Percentiles rank a stretch among this genome's conserved stretches.
phyloP scores from a whole-genome alignment of 257 asterid species.

The Forsythia viridissima region DNA sequence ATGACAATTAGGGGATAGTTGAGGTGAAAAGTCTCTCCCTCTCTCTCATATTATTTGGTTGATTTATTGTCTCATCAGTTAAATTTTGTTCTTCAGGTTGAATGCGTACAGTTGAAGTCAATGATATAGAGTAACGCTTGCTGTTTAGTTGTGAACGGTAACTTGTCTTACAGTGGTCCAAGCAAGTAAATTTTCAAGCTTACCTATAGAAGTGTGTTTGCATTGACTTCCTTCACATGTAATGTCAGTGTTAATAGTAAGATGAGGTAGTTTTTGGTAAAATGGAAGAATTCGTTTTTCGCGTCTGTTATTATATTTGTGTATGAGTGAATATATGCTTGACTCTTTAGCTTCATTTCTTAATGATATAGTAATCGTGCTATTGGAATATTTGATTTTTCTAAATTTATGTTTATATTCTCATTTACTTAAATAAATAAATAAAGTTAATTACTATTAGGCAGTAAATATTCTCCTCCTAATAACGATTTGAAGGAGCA shows the following conservation, averaged over 20 bases:
- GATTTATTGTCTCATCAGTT: neutral
- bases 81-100: neutral
- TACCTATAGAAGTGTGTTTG: neutral
- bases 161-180: neutral
- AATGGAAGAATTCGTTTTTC: neutral
- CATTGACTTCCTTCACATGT: neutral
- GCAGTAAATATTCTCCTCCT: no score
- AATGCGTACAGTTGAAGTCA: neutral
- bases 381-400: neutral
- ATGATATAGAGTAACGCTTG: neutral
- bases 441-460: no score
- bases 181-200: neutral
- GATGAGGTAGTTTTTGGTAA: neutral
- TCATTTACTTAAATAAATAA: no score
- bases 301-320: neutral
- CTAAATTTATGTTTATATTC: no score
- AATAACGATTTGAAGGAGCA: no score
- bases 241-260: neutral
- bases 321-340: neutral
- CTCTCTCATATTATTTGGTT: neutral
- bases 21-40: slow-evolving; percentile 22
- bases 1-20: slow-evolving; percentile 22
- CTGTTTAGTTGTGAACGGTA: neutral
- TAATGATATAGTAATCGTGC: neutral
- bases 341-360: neutral